Evolutionary conservation across 148 eudicot species (phyloP), one percentile per base, ranked within the genome.

Genomic region (Diospyros kaki): DNA sequence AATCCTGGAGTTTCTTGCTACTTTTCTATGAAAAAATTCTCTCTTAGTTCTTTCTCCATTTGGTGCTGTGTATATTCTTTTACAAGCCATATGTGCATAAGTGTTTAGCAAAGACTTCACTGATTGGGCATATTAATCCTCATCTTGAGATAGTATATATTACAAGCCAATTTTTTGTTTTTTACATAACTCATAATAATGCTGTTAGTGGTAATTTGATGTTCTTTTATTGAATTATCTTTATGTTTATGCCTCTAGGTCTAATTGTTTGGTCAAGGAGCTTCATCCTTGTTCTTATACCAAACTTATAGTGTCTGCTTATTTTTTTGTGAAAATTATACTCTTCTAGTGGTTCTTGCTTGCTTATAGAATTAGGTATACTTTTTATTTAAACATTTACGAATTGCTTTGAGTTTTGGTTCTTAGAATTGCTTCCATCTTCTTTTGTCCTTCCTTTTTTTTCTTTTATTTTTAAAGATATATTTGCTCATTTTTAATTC

Each of bases 401-500:
- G 43, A 17, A 12, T 64, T 63, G 59, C 2, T 17, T 14, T 69
- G 72, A 69, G 51, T 4, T 62, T 50, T 73, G 9, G 39, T 71
- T 64, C 71, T 60, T 12, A 44, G 51, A 13, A 71, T 43, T 53
- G 3, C 18, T 43, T 41, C 1, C 50, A 9, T 72, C 45, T 51
- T 48, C 72, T 73, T 17, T 62, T 56, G 44, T 3, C 14, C 9
- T 50, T 40, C 18, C 17, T 3, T 65, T 58, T 68, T 68, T 51
- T 44, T 17, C n/a, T 66, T 5, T 58, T 41, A 2, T 40, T 44
- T 42, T 14, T 50, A 59, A 64, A 41, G 60, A 15, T 45, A 69
- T 71, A 0, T 71, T 50, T 54, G 6, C 59, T 76, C 53, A 79
- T 43, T 68, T 64, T 73, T 44, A 58, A 78, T 11, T 64, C 66